Base-by-base conservation (phyloP, 2,329 filamentous ascomycete species). In the Endoconidiophora polonica region DNA sequence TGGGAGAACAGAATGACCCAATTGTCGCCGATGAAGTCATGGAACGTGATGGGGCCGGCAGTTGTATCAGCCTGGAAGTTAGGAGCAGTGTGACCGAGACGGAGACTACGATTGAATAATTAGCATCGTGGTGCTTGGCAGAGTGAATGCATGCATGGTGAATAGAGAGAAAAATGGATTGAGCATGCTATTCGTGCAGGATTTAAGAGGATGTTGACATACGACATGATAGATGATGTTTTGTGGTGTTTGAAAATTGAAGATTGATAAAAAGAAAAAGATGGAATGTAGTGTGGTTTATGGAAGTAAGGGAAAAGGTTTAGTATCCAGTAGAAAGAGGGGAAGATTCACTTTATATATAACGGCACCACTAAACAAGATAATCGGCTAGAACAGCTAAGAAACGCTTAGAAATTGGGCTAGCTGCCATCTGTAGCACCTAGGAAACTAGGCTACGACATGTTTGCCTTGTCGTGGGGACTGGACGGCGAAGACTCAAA, bases 1-100 rank as follows among this genome's bases (percentile, higher is more conserved):
- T 90, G 85, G 29, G 81, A 86, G 73, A 91, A 90, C 58, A 91
- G 72, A 56, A 91, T 76, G 53, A 81, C 78, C 85, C 85, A 90
- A 60, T 74, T 81, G 70, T 82, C 72, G 61, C 79, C 81, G 56
- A 88, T 75, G 69, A 83, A 88, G 65, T 86, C 73, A 66, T 88
- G 83, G 71, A 90, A 87, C 68, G 86, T 78, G 60, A 90, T 85
- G 56, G 79, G 74, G 59, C 84, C 82, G 58, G 76, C 70, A 53
- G 84, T 90, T 55, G 83, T 88, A 57, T 88, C 79, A 60, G 83
- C 84, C 68, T 83, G 68, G 74, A 91, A 91, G 73, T 88, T 87
- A 60, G 84, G 84, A 57, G 85, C 84, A 51, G 69, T 66, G 57
- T 69, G 70, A 65, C 79, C 79, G 60, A 83, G 70, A 58, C 79